Evolutionary conservation across 176 grass and related monocot species (phyloP).

Genomic region (Cymbopogon citratus): DNA sequence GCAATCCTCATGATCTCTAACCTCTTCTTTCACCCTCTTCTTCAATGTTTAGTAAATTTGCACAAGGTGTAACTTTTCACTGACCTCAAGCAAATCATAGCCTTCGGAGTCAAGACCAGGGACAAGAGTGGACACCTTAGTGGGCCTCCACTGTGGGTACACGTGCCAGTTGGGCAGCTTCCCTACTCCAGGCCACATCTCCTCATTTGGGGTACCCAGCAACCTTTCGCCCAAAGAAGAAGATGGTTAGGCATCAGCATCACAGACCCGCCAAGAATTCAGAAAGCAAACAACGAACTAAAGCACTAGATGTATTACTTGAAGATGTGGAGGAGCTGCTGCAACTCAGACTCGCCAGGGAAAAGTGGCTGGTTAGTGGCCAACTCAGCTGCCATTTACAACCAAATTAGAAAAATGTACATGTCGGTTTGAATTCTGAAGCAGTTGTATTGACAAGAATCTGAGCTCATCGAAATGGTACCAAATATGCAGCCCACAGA

Average conservation of each 20-base stretch:
- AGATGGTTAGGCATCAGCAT: neutral
- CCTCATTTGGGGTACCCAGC: conserved; percentile 89
- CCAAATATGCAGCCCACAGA: too few species aligned
- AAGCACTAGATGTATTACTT: conserved; percentile 34
- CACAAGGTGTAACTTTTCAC: conserved; percentile 4
- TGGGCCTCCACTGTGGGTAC: conserved; percentile 87
- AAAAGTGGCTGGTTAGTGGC: conserved; percentile 71
- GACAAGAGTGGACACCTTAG: conserved; percentile 44
- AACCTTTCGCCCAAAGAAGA: conserved; percentile 38
- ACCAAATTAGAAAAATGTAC: neutral
- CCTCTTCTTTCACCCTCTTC: neutral
- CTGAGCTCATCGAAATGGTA: neutral
- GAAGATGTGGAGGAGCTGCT: conserved; percentile 98
- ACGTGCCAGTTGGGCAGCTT: conserved; percentile 89
- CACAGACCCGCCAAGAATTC: neutral
- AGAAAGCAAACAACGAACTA: neutral
- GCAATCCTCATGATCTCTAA: neutral
- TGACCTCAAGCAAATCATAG: conserved; percentile 70
- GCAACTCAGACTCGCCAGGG: conserved; percentile 81
- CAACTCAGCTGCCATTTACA: conserved; percentile 66
- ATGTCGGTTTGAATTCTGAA: neutral
- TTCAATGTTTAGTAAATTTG: neutral
- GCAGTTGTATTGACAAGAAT: neutral
- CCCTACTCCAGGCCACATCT: conserved; percentile 78
- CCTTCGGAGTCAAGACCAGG: conserved; percentile 55